Evolutionary conservation across 345 rosid genomes (phyloP).

Genomic region (Bruguiera parviflora): DNA sequence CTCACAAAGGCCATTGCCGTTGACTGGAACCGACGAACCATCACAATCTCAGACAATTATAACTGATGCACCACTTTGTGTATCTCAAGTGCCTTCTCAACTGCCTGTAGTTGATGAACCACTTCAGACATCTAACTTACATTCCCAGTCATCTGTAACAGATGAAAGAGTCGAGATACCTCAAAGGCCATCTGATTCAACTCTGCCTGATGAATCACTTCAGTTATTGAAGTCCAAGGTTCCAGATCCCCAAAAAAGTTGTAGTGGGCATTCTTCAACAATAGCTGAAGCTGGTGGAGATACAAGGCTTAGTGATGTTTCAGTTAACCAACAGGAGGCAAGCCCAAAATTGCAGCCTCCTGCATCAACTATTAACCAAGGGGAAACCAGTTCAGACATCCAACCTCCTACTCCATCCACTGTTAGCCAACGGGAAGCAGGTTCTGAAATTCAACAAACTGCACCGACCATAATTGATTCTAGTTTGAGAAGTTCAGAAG

Average conservation of each 20-base stretch:
- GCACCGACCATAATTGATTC: slow-evolving; percentile 22
- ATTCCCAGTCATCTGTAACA: slow-evolving; percentile 6
- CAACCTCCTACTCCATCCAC: slow-evolving; percentile 8
- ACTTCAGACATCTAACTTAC: background rate
- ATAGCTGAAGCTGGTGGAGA: slow-evolving; percentile 42
- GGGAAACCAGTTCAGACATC: slow-evolving; percentile 13
- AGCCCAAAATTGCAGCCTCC: slow-evolving; percentile 47
- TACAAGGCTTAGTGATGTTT: slow-evolving; percentile 32
- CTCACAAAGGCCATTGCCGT: slow-evolving; percentile 12
- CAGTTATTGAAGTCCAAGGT: slow-evolving; percentile 16
- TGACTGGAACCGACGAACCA: slow-evolving; percentile 3
- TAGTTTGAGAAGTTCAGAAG: slow-evolving; percentile 42
- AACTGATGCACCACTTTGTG: background rate
- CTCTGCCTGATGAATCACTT: slow-evolving; percentile 3
- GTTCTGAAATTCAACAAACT: slow-evolving; percentile 9
- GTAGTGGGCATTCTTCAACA: slow-evolving; percentile 41
- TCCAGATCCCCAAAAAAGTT: slow-evolving; percentile 36
- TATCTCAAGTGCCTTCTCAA: slow-evolving; percentile 20
- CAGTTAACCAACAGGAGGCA: slow-evolving; percentile 49
- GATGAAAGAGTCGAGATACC: slow-evolving; percentile 1
- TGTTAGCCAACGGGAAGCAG: slow-evolving; percentile 19
- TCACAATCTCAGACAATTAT: slow-evolving; percentile 9
- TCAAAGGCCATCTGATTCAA: slow-evolving; percentile 15
- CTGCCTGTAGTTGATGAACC: background rate
- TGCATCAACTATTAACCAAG: slow-evolving; percentile 23